Evolutionary conservation across 257 asterid genomes (phyloP).

Genomic region (Lantana camara): DNA sequence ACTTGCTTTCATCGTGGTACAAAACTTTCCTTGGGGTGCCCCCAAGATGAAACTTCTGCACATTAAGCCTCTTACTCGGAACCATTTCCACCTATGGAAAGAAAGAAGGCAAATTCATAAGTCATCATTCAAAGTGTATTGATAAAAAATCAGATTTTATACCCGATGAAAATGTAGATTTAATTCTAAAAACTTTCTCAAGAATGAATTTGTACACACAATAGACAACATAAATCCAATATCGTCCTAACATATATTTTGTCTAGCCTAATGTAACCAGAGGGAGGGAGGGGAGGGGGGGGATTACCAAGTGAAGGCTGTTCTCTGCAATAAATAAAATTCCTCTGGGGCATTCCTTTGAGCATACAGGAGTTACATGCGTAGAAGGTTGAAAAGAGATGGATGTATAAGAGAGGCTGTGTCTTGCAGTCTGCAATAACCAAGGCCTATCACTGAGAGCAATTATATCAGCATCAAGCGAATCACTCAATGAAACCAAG

Average conservation of each 20-base stretch:
- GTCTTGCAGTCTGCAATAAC: slow-evolving; percentile 96
- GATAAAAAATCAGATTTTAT: neutral
- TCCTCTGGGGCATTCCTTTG: slow-evolving; percentile 88
- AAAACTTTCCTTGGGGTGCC: slow-evolving; percentile 94
- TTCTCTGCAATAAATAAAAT: slow-evolving; percentile 92
- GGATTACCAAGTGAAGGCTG: slow-evolving; percentile 90
- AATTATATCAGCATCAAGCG: slow-evolving; percentile 83
- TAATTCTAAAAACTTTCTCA: neutral
- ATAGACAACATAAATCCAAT: neutral
- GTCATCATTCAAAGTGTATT: too few relatives aligned
- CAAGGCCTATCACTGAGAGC: slow-evolving; percentile 99
- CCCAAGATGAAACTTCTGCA: slow-evolving; percentile 92
- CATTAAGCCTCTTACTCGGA: slow-evolving; percentile 95
- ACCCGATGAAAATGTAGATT: neutral
- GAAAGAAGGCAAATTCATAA: slow-evolving; percentile 22
- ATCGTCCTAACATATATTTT: neutral
- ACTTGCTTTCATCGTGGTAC: slow-evolving; percentile 78
- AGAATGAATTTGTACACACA: neutral
- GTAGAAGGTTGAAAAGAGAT: slow-evolving; percentile 95
- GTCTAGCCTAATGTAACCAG: neutral
- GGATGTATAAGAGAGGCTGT: slow-evolving; percentile 90
- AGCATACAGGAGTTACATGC: slow-evolving; percentile 92
- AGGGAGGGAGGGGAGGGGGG: neutral
- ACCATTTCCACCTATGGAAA: slow-evolving; percentile 91
- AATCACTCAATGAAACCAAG: slow-evolving; percentile 81